Conservation (phyloP, 441 rosid species). For the Populus hybrid region DNA sequence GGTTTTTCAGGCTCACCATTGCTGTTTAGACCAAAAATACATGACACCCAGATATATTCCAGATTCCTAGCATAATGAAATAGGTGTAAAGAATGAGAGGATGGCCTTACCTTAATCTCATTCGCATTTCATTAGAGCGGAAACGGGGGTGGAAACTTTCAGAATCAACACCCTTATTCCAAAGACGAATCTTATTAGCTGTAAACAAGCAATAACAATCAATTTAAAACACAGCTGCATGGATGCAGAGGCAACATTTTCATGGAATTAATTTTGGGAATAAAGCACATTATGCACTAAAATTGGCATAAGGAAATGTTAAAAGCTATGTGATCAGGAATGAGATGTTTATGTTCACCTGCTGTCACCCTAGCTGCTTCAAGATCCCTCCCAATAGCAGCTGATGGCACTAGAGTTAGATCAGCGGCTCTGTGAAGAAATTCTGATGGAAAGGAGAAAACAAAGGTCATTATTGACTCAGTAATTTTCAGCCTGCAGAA, state of each 20-base stretch:
- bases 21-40: constrained; percentile 42
- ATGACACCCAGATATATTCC: constrained; percentile 12
- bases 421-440: constrained; percentile 98
- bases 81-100: neutral
- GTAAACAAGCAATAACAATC: constrained; percentile 18
- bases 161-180: constrained; percentile 98
- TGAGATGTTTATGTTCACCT: constrained; percentile 44
- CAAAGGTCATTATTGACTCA: neutral
- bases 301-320: neutral
- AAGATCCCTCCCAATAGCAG: constrained; percentile 84
- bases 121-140: constrained; percentile 76
- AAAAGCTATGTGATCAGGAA: neutral
- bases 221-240: constrained; percentile 8
- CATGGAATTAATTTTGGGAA: neutral
- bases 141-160: constrained; percentile 84
- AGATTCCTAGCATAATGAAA: constrained; percentile 3
- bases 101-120: constrained; percentile 59
- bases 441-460: constrained; percentile 42
- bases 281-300: neutral
- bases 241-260: neutral
- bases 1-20: constrained; percentile 92
- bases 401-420: constrained; percentile 93
- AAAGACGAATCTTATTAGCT: constrained; percentile 92
- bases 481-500: neutral
- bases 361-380: constrained; percentile 79